Conservation (phyloP, 805 yeast genomes). For the Vanderwaltozyma tropicalis region DNA sequence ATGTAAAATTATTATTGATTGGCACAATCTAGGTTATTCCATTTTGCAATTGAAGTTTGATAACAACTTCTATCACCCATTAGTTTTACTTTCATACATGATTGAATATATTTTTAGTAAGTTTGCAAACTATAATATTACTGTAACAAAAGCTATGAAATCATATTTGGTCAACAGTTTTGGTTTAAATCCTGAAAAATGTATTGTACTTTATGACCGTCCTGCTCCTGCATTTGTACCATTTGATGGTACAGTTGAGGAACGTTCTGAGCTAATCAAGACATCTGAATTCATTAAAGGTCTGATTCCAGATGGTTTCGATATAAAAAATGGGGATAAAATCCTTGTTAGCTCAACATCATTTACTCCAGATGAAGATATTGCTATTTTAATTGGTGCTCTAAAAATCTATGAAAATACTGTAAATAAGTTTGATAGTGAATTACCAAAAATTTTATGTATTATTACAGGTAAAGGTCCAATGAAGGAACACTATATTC, state of each 20-base stretch:
- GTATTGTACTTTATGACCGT: constrained; percentile 71
- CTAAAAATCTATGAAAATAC: constrained; percentile 46
- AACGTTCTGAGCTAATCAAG: constrained; percentile 8
- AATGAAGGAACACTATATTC: constrained; percentile 42
- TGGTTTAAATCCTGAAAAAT: constrained; percentile 36
- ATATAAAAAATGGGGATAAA: constrained; percentile 36
- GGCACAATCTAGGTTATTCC: constrained; percentile 92
- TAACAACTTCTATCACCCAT: constrained; percentile 40
- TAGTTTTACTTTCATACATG: constrained; percentile 46
- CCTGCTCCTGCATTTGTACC: constrained; percentile 67
- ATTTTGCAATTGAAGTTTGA: constrained; percentile 59
- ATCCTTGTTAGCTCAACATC: constrained; percentile 83
- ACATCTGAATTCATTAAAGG: constrained; percentile 27
- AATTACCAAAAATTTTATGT: constrained; percentile 43
- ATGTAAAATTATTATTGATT: constrained; percentile 68
- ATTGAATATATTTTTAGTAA: constrained; percentile 59
- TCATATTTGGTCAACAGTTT: constrained; percentile 47
- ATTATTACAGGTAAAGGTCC: constrained; percentile 99
- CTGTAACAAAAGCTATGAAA: constrained; percentile 74
- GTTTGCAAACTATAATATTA: constrained; percentile 59
- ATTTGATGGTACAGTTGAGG: constrained; percentile 14
- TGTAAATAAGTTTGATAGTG: constrained; percentile 14
- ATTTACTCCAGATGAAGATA: constrained; percentile 93
- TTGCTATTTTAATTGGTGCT: constrained; percentile 57
- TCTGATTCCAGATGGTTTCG: constrained; percentile 27